Conservation (phyloP, 1,284 basidiomycete genomes). For the Ustilago bromivora region DNA sequence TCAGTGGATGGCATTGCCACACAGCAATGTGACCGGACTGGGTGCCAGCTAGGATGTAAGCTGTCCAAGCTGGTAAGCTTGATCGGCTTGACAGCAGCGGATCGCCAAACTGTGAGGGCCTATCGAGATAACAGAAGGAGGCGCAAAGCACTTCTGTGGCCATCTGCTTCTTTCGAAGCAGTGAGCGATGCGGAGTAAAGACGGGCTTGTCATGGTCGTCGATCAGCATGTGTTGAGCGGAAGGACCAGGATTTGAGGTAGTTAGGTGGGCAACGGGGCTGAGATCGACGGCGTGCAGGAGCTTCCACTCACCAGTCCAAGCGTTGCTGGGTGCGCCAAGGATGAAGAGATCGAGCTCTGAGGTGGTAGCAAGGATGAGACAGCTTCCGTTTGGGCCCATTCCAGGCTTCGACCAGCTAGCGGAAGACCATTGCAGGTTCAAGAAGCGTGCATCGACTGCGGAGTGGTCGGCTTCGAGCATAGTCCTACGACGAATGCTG, state of each 20-base stretch:
- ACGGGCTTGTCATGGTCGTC: slow-evolving; percentile 1
- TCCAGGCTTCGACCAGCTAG: slow-evolving; percentile 45
- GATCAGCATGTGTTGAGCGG: neutral
- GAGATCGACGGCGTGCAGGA: slow-evolving; percentile 23
- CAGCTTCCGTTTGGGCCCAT: slow-evolving; percentile 42
- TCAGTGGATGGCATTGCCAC: slow-evolving; percentile 24
- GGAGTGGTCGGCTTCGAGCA: slow-evolving; percentile 40
- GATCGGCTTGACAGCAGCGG: neutral
- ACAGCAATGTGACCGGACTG: slow-evolving; percentile 38
- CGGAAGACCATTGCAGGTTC: slow-evolving; percentile 30
- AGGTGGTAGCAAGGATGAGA: slow-evolving; percentile 40
- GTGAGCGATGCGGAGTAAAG: slow-evolving; percentile 27
- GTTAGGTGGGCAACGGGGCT: slow-evolving; percentile 7
- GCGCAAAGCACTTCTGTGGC: slow-evolving; percentile 32
- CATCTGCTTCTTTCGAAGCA: slow-evolving; percentile 31
- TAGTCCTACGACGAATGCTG: slow-evolving; percentile 14
- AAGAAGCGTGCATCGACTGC: slow-evolving; percentile 33
- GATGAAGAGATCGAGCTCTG: slow-evolving; percentile 45
- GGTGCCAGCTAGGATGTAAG: slow-evolving; percentile 32
- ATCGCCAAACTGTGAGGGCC: neutral
- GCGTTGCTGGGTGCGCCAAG: slow-evolving; percentile 40
- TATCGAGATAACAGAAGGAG: slow-evolving; percentile 12
- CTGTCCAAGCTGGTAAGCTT: neutral
- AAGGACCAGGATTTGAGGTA: neutral
- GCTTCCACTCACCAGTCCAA: slow-evolving; percentile 40